These are phyloP conservation scores for Skeletonema marinoi DNA, from an alignment of 108 stramenopile genomes.

Conservation along the genomic window DNA sequence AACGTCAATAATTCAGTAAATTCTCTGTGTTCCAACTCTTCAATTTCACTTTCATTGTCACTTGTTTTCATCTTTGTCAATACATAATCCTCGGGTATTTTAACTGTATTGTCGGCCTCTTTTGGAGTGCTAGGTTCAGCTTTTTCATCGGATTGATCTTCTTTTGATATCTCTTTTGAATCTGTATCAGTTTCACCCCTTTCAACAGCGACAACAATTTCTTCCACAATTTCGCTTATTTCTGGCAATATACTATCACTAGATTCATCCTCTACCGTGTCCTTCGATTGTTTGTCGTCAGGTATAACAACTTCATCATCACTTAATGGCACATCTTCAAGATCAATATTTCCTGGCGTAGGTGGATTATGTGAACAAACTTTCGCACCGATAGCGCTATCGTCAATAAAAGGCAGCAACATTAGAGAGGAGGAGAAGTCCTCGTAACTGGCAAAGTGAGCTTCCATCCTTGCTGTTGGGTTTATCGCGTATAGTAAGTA, in stretches of 20 bases:
- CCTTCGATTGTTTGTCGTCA: neutral
- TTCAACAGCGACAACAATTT: neutral
- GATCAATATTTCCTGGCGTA: too few relatives aligned
- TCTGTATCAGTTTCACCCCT: neutral
- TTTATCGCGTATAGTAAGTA: neutral
- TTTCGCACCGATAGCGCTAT: conserved; percentile 35
- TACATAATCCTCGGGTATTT: conserved; percentile 6
- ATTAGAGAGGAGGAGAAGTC: conserved; percentile 41
- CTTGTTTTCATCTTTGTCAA: neutral
- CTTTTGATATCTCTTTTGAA: too few relatives aligned
- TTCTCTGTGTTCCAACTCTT: conserved; percentile 1
- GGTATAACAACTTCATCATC: neutral
- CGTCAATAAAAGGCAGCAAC: conserved; percentile 36
- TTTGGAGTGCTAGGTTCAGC: neutral
- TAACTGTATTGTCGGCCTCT: neutral
- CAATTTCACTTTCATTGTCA: neutral
- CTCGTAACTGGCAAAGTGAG: conserved; percentile 4
- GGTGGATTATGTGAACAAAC: conserved; percentile 17
- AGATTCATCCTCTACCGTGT: neutral
- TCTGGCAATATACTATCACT: neutral
- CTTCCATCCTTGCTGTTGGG: neutral
- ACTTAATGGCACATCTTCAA: neutral
- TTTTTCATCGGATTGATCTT: neutral
- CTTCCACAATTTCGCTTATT: neutral
- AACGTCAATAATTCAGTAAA: conserved; percentile 1